Base-by-base conservation (phyloP, 2,329 filamentous ascomycete species). In the Alternaria brassicae region DNA sequence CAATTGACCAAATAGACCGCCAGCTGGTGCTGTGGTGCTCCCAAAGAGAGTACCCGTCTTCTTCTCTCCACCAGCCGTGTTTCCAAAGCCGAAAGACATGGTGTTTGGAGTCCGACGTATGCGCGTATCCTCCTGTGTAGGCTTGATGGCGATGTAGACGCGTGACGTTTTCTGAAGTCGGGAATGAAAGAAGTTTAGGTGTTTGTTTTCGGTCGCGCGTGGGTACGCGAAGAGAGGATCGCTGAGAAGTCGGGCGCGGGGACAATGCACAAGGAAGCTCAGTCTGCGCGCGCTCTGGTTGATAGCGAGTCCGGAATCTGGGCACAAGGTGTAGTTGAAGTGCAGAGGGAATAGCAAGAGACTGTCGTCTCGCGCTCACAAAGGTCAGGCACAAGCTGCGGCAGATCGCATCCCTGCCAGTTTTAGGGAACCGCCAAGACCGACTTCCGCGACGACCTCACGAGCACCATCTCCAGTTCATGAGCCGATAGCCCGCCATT, bases 1-100 rank as follows among this genome's bases (percentile, higher is more conserved):
- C 49, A 74, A 74, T 59, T 72, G 69, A 39, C 62, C 77, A 48
- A 82, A 81, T 15, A 80, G 63, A 41, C 80, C 77, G 34, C 79
- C 77, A 39, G 76, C 47, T 23, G 76, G 75, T 23, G 71, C 74
- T 27, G 72, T 71, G 4, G 74, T 73, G 56, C 70, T 76, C 25
- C 75, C 75, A 54, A 78, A 77, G 19, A 78, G 60, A 9, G 75
- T 78, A 7, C 75, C 75, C 21, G 74, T 76, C 66, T 71, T 76
- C 65, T 71, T 76, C 62, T 77, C 74, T 42, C 60, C 67, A 10
- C 62, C 56, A 9, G 64, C 69, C 7, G 61, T 15, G 41, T 67
- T 69, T 21, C 71, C 71, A 66, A 77, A 73, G 58, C 69, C 67
- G 47, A 75, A 71, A 45, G 74, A 70, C 72, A 75, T 76, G 39